Conservation (phyloP, 495 filamentous ascomycete species). For the Aspergillus biplanus region DNA sequence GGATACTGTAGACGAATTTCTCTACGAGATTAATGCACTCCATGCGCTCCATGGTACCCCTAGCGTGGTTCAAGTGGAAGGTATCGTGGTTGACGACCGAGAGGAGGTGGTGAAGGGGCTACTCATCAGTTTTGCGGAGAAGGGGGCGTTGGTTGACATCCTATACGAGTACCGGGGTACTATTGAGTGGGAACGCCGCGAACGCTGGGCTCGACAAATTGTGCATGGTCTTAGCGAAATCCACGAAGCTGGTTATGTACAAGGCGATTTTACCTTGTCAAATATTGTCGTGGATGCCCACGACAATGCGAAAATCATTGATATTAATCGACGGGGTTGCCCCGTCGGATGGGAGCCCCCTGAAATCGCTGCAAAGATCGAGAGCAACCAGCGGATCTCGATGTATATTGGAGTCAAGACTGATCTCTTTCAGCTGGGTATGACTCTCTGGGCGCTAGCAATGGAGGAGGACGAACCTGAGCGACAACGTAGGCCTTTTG, state of each 20-base stretch:
- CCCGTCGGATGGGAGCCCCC: slow-evolving; percentile 98
- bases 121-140: slow-evolving; percentile 85
- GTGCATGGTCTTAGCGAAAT: slow-evolving; percentile 89
- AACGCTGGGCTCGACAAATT: slow-evolving; percentile 92
- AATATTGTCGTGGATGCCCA: slow-evolving; percentile 92
- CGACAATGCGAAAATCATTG: slow-evolving; percentile 93
- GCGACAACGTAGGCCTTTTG: slow-evolving; percentile 71
- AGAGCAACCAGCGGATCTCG: slow-evolving; percentile 88
- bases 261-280: slow-evolving; percentile 95
- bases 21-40: slow-evolving; percentile 97
- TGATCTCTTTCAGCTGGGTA: slow-evolving; percentile 92
- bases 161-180: slow-evolving; percentile 72
- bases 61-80: slow-evolving; percentile 86
- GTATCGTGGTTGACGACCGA: slow-evolving; percentile 83
- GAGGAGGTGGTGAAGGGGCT: slow-evolving; percentile 81
- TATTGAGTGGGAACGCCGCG: slow-evolving; percentile 74
- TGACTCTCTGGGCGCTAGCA: slow-evolving; percentile 95
- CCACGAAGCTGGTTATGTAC: slow-evolving; percentile 95
- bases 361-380: slow-evolving; percentile 84
- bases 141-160: slow-evolving; percentile 88
- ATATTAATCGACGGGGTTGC: slow-evolving; percentile 95
- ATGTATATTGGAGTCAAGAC: slow-evolving; percentile 99
- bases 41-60: slow-evolving; percentile 71
- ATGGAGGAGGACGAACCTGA: slow-evolving; percentile 91
- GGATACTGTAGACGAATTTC: slow-evolving; percentile 93